Percentiles rank a stretch among this genome's conserved stretches.
These are phyloP conservation scores for Lyophyllum decastes DNA, from an alignment of 768 basidiomycete species.

Conservation along the genomic window DNA sequence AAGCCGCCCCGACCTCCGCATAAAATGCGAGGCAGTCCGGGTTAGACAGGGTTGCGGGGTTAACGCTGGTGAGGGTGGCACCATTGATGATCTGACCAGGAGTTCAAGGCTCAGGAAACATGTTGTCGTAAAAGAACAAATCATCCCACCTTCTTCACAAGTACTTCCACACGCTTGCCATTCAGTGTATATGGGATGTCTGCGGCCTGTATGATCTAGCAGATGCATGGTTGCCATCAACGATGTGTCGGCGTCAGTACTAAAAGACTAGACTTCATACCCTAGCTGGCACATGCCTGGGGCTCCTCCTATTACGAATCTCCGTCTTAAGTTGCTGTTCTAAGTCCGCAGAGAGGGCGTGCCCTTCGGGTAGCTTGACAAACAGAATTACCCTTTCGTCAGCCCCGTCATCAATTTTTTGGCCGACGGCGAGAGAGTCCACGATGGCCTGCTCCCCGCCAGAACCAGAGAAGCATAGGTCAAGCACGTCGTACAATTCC, in stretches of 20 bases:
- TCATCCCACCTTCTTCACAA: slow-evolving; percentile 65
- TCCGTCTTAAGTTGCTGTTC: slow-evolving; percentile 59
- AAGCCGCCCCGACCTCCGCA: slow-evolving; percentile 47
- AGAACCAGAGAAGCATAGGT: slow-evolving; percentile 54
- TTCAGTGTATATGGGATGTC: slow-evolving; percentile 83
- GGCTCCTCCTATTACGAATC: slow-evolving; percentile 63
- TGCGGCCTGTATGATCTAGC: slow-evolving; percentile 64
- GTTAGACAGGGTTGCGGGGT: slow-evolving; percentile 72
- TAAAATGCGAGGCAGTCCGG: slow-evolving; percentile 71
- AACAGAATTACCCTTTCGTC: slow-evolving; percentile 82
- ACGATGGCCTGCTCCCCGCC: slow-evolving; percentile 39
- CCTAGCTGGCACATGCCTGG: slow-evolving; percentile 75
- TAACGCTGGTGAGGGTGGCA: slow-evolving; percentile 64
- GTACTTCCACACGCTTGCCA: slow-evolving; percentile 79
- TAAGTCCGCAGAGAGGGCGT: slow-evolving; percentile 49
- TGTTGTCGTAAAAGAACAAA: neutral
- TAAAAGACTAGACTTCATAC: slow-evolving; percentile 38
- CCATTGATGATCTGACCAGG: slow-evolving; percentile 75
- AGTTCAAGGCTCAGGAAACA: neutral
- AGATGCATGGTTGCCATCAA: slow-evolving; percentile 13
- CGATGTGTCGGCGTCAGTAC: slow-evolving; percentile 6
- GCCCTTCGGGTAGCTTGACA: slow-evolving; percentile 59
- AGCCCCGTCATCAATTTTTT: slow-evolving; percentile 59
- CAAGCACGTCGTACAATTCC: slow-evolving; percentile 81
- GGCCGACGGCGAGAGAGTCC: slow-evolving; percentile 74